These are phyloP conservation scores for Fusarium brachygibbosum DNA, from an alignment of 2,329 filamentous ascomycete species.

Conservation along the genomic window DNA sequence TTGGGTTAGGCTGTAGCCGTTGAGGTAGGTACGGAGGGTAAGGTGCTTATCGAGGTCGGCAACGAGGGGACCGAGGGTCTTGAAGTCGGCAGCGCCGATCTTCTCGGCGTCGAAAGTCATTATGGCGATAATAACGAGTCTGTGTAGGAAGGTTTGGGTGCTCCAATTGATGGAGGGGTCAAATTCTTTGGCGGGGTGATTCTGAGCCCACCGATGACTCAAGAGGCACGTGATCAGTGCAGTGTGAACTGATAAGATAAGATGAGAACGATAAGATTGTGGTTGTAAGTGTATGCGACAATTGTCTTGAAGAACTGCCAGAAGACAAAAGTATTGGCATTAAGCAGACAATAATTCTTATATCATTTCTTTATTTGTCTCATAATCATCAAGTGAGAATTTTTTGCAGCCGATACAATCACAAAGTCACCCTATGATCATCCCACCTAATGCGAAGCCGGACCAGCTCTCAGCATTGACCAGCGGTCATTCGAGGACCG, in stretches of 20 bases:
- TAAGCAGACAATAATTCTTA: neutral
- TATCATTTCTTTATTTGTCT: neutral
- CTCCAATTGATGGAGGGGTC: conserved; percentile 47
- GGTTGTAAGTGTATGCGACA: neutral
- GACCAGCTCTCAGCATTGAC: neutral
- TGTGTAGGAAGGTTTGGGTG: conserved; percentile 36
- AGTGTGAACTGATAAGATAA: conserved; percentile 1
- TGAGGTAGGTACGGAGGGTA: conserved; percentile 86
- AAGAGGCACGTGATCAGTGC: conserved; percentile 36
- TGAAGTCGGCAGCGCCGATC: conserved; percentile 71
- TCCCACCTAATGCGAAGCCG: neutral
- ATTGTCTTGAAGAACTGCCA: neutral
- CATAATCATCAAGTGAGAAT: fast-evolving
- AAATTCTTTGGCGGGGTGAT: conserved; percentile 47
- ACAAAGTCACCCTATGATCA: neutral
- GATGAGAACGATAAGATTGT: conserved; percentile 1
- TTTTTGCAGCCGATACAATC: fast-evolving
- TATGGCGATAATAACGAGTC: conserved; percentile 19
- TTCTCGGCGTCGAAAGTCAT: conserved; percentile 50
- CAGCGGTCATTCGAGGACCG: neutral
- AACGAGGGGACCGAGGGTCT: conserved; percentile 80
- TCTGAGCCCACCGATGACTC: conserved; percentile 40
- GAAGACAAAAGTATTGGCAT: neutral
- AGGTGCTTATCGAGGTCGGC: conserved; percentile 88
- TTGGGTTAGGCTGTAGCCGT: conserved; percentile 82